A percentile compares a stretch with the other conserved stretches of the same genome.
Conservation (phyloP, 257 asterid species). For the Solanum arcanum region DNA sequence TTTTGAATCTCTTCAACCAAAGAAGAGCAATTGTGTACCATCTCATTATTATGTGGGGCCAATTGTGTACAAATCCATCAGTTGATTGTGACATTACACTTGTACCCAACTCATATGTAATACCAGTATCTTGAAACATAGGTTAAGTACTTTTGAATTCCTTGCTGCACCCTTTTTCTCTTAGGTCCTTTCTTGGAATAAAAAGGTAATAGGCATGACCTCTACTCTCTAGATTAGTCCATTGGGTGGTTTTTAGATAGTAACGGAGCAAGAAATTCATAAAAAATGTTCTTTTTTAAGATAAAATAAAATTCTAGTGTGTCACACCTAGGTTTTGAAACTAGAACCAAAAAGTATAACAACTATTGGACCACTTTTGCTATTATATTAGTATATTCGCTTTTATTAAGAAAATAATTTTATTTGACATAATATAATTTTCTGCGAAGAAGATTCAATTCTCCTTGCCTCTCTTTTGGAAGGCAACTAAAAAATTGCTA, state of each 20-base stretch:
- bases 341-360: neutral
- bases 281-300: neutral
- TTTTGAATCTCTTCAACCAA: neutral
- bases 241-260: fast-evolving
- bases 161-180: neutral
- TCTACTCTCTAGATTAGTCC: neutral
- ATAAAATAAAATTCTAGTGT: neutral
- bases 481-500: neutral
- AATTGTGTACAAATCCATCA: neutral
- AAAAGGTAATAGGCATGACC: neutral
- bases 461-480: neutral
- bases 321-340: neutral
- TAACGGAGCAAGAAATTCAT: neutral
- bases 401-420: neutral
- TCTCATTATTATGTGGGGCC: neutral
- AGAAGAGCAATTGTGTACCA: neutral
- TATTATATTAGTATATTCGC: neutral
- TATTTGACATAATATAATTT: neutral
- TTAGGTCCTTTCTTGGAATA: neutral
- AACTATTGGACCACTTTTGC: neutral
- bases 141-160: neutral
- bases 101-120: neutral
- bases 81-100: constrained; percentile 1
- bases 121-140: neutral
- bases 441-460: neutral